These are phyloP conservation scores for Phytophthora fragariae DNA, from an alignment of 352 stramenopile genomes.

Conservation along the genomic window DNA sequence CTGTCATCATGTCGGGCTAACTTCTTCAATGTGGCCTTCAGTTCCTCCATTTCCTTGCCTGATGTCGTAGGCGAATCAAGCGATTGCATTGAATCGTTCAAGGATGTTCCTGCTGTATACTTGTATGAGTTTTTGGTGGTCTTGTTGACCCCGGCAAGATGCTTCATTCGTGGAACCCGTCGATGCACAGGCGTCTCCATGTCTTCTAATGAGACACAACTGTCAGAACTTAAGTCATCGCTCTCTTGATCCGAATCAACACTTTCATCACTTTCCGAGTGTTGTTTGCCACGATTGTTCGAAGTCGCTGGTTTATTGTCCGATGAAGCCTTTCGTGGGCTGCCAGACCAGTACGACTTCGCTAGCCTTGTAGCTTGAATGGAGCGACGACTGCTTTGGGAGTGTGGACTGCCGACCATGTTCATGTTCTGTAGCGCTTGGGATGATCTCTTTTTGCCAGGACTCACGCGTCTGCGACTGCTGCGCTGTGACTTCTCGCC, in stretches of 20 bases:
- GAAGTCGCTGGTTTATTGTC: constrained; percentile 16
- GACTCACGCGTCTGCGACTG: not conserved
- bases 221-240: constrained; percentile 13
- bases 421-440: not conserved
- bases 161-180: constrained; percentile 10
- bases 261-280: constrained; percentile 28
- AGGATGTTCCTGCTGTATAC: constrained; percentile 1
- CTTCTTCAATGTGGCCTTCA: constrained; percentile 78
- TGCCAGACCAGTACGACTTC: constrained; percentile 3
- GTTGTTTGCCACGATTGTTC: constrained; percentile 15
- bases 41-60: constrained; percentile 68
- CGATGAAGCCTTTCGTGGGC: not conserved
- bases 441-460: constrained; percentile 3
- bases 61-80: constrained; percentile 43
- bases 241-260: constrained; percentile 10
- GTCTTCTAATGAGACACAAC: constrained; percentile 16
- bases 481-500: constrained; percentile 17
- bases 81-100: constrained; percentile 28
- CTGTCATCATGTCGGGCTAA: constrained; percentile 52
- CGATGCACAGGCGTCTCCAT: constrained; percentile 6
- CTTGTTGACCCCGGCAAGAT: constrained; percentile 2
- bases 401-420: not conserved
- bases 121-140: constrained; percentile 3
- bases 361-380: not conserved
- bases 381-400: not conserved